Conservation (phyloP, 2,329 filamentous ascomycete genomes). For the Sphaerulina vaccinii region DNA sequence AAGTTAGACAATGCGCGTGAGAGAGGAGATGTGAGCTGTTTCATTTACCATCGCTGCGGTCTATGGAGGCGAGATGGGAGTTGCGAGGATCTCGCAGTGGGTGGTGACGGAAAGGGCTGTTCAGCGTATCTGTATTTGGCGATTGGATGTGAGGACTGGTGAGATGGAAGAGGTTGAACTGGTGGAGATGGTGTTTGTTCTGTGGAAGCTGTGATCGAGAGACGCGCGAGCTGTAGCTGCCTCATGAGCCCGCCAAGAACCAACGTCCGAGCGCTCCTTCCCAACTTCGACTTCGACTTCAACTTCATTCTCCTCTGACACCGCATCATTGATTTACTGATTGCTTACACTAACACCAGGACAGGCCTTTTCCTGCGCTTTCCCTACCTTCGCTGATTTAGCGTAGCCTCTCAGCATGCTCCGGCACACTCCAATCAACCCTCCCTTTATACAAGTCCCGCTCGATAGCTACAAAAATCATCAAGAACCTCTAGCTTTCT, state of each 20-base stretch:
- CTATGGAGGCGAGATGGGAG: constrained; percentile 6
- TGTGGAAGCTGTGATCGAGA: constrained; percentile 4
- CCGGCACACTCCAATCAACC: too few relatives aligned
- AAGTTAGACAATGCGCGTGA: constrained; percentile 8
- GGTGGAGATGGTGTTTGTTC: neutral
- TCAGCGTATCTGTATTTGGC: neutral
- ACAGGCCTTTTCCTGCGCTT: too few relatives aligned
- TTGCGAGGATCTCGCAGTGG: constrained; percentile 6
- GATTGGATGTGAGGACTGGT: neutral
- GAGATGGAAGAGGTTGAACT: neutral
- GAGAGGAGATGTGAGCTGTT: constrained; percentile 4
- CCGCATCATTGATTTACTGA: too few relatives aligned
- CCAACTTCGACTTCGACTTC: too few relatives aligned
- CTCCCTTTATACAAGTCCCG: too few relatives aligned
- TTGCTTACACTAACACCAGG: too few relatives aligned
- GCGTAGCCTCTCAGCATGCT: too few relatives aligned
- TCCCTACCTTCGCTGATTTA: too few relatives aligned
- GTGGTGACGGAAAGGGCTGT: neutral
- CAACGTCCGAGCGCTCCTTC: too few relatives aligned
- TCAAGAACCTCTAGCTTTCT: too few relatives aligned
- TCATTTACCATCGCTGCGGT: constrained; percentile 33
- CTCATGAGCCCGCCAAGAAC: constrained; percentile 5
- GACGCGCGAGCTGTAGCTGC: constrained; percentile 9
- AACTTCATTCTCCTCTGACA: too few relatives aligned
- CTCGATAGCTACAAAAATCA: too few relatives aligned